A percentile compares a stretch with the other conserved stretches of the same genome.
Evolutionary conservation across 306 rosid genomes (phyloP).

Genomic region (Senna siamea): DNA sequence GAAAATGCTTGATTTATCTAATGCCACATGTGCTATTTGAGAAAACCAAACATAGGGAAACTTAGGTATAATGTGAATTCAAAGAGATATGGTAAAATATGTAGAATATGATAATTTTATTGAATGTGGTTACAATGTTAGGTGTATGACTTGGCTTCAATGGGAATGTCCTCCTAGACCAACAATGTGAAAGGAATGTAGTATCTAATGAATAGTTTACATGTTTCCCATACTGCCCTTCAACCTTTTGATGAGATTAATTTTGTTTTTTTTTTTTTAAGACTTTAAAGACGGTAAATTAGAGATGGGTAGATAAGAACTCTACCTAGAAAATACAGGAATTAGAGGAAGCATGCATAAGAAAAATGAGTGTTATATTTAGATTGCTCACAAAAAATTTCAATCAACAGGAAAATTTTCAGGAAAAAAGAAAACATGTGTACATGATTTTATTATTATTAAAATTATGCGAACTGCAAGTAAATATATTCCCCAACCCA

Average conservation of each 20-base stretch:
- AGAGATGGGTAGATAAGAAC: too few relatives aligned
- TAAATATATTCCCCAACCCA: too few relatives aligned
- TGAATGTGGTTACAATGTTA: conserved; percentile 3
- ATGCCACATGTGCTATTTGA: background rate
- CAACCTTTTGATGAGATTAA: background rate
- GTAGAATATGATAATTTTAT: background rate
- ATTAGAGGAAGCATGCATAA: background rate
- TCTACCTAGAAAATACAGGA: background rate
- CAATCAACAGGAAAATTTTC: background rate
- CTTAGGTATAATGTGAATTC: background rate
- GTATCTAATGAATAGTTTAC: conserved; percentile 3
- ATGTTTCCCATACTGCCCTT: background rate
- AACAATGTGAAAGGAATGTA: conserved; percentile 33
- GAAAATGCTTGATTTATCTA: background rate
- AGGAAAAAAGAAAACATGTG: background rate
- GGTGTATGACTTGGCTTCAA: conserved; percentile 27
- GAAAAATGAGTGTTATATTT: too few relatives aligned
- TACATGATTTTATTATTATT: too few relatives aligned
- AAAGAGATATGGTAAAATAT: background rate
- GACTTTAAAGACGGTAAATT: too few relatives aligned
- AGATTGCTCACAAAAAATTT: too few relatives aligned
- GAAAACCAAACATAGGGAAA: background rate
- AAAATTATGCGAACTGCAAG: background rate
- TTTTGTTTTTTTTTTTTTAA: too few relatives aligned
- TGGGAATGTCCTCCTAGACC: conserved; percentile 25